These are phyloP conservation scores for Russula virescens DNA, from an alignment of 768 basidiomycete genomes.

Conservation along the genomic window DNA sequence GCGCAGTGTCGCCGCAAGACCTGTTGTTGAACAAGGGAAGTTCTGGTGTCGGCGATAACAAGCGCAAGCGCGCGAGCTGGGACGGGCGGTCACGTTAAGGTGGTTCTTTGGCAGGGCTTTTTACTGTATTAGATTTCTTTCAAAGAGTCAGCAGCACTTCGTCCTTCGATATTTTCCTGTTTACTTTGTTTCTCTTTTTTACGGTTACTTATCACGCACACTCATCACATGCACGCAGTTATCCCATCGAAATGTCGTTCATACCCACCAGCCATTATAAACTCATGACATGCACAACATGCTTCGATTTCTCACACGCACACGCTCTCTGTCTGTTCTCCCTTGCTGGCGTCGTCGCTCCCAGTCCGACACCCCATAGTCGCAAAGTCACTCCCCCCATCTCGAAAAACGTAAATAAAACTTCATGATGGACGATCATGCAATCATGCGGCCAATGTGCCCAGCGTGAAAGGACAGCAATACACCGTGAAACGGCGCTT, in stretches of 20 bases:
- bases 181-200: slow-evolving; percentile 10
- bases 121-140: too few species aligned
- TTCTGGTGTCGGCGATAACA: slow-evolving; percentile 44
- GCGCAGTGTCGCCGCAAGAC: slow-evolving; percentile 50
- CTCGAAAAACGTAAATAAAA: background rate
- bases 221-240: slow-evolving; percentile 15
- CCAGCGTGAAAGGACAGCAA: background rate
- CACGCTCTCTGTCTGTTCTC: too few species aligned
- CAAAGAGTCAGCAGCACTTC: background rate
- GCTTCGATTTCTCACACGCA: background rate
- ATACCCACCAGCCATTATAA: slow-evolving; percentile 2
- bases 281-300: background rate
- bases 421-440: background rate
- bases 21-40: slow-evolving; percentile 39
- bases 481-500: background rate
- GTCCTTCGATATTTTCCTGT: background rate
- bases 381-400: background rate
- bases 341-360: too few species aligned
- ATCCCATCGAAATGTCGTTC: background rate
- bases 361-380: too few species aligned
- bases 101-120: too few species aligned
- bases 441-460: background rate
- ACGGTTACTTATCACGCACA: slow-evolving; percentile 14
- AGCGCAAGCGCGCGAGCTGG: slow-evolving; percentile 55
- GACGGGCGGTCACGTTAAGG: slow-evolving; percentile 38